Evolutionary conservation across 2,329 filamentous ascomycete genomes (phyloP).

Genomic region (Aspergillus novofumigatus): DNA sequence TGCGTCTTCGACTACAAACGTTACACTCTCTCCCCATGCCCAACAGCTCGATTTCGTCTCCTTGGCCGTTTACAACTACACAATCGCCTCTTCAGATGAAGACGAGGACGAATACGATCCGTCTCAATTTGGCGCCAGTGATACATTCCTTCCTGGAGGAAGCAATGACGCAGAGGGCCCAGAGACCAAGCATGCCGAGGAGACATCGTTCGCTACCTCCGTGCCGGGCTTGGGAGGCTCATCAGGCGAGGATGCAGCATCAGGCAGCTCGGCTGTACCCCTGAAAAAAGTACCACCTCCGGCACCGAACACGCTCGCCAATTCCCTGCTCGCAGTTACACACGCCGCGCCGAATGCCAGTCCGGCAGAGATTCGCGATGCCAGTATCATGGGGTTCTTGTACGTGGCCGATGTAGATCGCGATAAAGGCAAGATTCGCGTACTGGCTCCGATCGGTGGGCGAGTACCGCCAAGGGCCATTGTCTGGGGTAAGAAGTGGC

Average conservation of each 20-base stretch:
- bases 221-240: conserved; percentile 21
- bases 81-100: conserved; percentile 53
- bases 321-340: conserved; percentile 81
- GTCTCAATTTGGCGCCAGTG: conserved; percentile 25
- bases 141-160: conserved; percentile 35
- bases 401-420: conserved; percentile 91
- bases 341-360: conserved; percentile 67
- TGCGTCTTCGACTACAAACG: conserved; percentile 46
- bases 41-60: conserved; percentile 76
- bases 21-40: conserved; percentile 79
- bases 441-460: conserved; percentile 80
- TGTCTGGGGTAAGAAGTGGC: conserved; percentile 75
- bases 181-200: conserved; percentile 11
- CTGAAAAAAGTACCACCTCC: conserved; percentile 63
- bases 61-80: conserved; percentile 67
- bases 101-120: conserved; percentile 47
- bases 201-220: conserved; percentile 15
- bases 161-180: conserved; percentile 20
- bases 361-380: conserved; percentile 69
- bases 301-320: conserved; percentile 59
- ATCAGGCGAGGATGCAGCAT: conserved; percentile 13
- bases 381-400: conserved; percentile 85
- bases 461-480: conserved; percentile 74
- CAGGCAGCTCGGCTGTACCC: conserved; percentile 23
- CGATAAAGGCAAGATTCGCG: conserved; percentile 71